Percentiles rank a stretch among this genome's conserved stretches.
Conservation (phyloP, 371 early-diverging fungal genomes). For the Saksenaea oblongispora region DNA sequence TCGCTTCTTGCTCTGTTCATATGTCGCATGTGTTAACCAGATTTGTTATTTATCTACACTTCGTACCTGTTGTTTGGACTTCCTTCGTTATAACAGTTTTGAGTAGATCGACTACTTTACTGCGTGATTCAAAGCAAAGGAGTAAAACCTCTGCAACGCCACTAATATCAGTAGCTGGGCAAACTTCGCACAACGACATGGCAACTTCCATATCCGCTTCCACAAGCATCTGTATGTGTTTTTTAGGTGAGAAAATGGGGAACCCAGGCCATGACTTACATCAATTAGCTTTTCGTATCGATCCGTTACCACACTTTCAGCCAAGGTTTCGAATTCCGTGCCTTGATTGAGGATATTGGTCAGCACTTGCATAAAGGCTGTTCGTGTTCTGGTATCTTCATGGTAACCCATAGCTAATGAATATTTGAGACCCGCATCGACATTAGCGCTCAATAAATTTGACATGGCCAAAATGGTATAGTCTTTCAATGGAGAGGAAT, state of each 20-base stretch:
- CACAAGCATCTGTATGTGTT: conserved; percentile 44
- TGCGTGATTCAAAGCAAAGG: conserved; percentile 76
- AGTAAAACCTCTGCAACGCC: conserved; percentile 78
- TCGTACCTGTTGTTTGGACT: conserved; percentile 68
- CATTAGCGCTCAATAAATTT: conserved; percentile 86
- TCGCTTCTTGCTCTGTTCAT: conserved; percentile 69
- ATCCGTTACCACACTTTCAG: conserved; percentile 72
- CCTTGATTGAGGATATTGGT: conserved; percentile 88
- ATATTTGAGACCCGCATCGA: conserved; percentile 87
- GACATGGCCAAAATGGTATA: conserved; percentile 85
- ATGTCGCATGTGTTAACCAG: neutral
- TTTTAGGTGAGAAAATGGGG: no score
- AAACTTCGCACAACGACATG: conserved; percentile 84
- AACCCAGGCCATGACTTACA: conserved; percentile 46
- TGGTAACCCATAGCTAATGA: conserved; percentile 90
- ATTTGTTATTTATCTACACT: neutral
- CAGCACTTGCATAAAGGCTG: conserved; percentile 90
- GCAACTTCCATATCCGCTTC: conserved; percentile 76
- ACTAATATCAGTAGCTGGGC: conserved; percentile 81
- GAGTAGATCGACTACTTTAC: conserved; percentile 67
- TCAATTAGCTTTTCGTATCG: conserved; percentile 78
- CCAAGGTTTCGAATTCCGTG: conserved; percentile 82
- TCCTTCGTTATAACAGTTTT: conserved; percentile 82
- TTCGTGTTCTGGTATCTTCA: conserved; percentile 84
- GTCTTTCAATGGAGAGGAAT: conserved; percentile 72